Evolutionary conservation across 108 stramenopile species (phyloP).

Genomic region (Nannochloropsis salina): DNA sequence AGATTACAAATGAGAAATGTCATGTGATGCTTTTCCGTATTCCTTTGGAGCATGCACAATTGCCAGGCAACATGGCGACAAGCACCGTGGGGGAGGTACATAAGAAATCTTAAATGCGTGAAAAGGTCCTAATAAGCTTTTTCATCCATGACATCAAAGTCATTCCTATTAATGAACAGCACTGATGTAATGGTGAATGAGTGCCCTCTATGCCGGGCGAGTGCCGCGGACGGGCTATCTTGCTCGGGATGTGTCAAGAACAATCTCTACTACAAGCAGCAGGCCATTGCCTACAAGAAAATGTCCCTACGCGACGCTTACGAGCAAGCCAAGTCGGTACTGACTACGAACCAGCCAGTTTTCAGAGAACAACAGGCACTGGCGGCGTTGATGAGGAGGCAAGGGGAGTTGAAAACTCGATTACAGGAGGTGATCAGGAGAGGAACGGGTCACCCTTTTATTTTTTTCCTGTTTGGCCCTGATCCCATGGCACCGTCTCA

Average conservation of each 20-base stretch:
- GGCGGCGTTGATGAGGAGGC: neutral
- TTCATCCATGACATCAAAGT: too few species aligned
- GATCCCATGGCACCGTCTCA: too few species aligned
- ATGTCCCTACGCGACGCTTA: neutral
- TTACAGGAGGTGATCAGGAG: neutral
- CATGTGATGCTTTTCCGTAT: too few species aligned
- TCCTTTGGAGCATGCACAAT: too few species aligned
- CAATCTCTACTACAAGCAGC: conserved; percentile 17
- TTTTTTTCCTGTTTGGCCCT: too few species aligned
- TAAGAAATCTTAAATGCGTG: too few species aligned
- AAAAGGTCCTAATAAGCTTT: too few species aligned
- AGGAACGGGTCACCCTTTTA: too few species aligned
- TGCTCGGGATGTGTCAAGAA: conserved; percentile 16
- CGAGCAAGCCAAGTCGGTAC: conserved; percentile 6
- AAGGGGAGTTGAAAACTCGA: neutral
- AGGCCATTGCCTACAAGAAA: conserved; percentile 10
- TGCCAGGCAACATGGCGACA: too few species aligned
- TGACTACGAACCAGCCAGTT: neutral
- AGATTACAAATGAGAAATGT: too few species aligned
- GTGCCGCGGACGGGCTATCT: neutral
- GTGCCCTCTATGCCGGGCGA: conserved; percentile 7
- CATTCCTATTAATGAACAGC: too few species aligned
- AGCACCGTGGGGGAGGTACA: too few species aligned
- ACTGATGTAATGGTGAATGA: neutral
- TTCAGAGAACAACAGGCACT: neutral